Evolutionary conservation across 164 flowering plant species (phyloP).

Genomic region (Kalanchoe fedtschenkoi): DNA sequence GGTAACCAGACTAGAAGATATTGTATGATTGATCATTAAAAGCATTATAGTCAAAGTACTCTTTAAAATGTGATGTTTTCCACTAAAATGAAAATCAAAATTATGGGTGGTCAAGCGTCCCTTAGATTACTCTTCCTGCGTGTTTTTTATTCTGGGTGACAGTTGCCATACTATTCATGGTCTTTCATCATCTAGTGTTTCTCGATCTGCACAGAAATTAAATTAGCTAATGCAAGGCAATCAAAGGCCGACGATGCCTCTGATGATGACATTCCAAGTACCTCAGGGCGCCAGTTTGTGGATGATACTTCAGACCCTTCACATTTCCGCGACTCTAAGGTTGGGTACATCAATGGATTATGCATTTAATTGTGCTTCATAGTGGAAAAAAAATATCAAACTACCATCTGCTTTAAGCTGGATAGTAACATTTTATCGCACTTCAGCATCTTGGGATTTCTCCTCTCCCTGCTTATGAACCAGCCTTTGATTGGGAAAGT

Average conservation of each 20-base stretch:
- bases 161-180: no score
- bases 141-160: background rate
- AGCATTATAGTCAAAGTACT: background rate
- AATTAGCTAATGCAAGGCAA: slow-evolving; percentile 62
- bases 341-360: background rate
- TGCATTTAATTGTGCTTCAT: background rate
- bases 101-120: background rate
- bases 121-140: background rate
- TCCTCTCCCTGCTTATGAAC: slow-evolving; percentile 94
- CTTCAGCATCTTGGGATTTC: slow-evolving; percentile 82
- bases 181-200: background rate
- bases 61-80: background rate
- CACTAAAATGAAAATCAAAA: background rate
- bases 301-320: slow-evolving; percentile 25
- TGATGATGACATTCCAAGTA: slow-evolving; percentile 79
- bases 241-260: slow-evolving; percentile 45
- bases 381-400: background rate
- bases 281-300: slow-evolving; percentile 66
- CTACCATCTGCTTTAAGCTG: background rate
- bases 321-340: slow-evolving; percentile 18
- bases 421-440: background rate
- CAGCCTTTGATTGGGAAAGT: slow-evolving; percentile 97
- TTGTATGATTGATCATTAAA: background rate
- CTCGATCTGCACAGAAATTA: slow-evolving; percentile 47
- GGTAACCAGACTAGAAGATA: slow-evolving; percentile 27